Base-by-base conservation (phyloP, 176 grass and related monocot genomes). In the Chloris gayana region DNA sequence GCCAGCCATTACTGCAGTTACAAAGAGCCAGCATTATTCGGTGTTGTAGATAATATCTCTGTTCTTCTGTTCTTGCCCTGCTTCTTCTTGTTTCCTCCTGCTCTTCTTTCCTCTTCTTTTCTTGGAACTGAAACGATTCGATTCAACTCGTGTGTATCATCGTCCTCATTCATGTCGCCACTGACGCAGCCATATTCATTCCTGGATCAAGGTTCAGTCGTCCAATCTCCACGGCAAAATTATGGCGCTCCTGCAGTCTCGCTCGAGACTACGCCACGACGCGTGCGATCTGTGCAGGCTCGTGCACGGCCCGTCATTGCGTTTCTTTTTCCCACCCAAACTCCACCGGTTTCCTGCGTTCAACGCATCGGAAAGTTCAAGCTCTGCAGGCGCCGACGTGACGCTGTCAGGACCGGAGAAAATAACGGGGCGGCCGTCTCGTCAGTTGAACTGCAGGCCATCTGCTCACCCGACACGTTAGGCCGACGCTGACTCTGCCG, bases 41-140 rank as follows among this genome's bases (percentile, higher is more conserved):
- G 47, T 14, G 46, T 25, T 83, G 81, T 83, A 83, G 72, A 83
- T 83, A 75, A 75, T n/a, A 33, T 44, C 38, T 57, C 33, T 41
- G 7, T 22, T 9, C 38, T 56, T 35, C 4, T 14, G 13, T 66
- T 67, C 25, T n/a, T 58, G 60, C 37, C 38, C 19, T 70, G 53
- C 17, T 70, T 30, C 50, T 41, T 30, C 35, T 41, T 21, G 18
- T 50, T 58, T 61, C 18, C 51, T 10, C 54, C 4, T 9, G 0
- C 4, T 56, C 53, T n/a, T 54, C 51, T 27, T 24, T n/a, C n/a
- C n/a, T n/a, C n/a, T n/a, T n/a, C n/a, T n/a, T 19, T 61, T 22
- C 11, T n/a, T 10, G 9, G 22, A n/a, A 39, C 62, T 14, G 3
- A 83, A 66, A 31, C 24, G n/a, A 66, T 83, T 66, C 60, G n/a